Percentiles rank a stretch among this genome's conserved stretches.
Evolutionary conservation across 805 yeast genomes (phyloP).

Genomic region (Candida loeiensis): DNA sequence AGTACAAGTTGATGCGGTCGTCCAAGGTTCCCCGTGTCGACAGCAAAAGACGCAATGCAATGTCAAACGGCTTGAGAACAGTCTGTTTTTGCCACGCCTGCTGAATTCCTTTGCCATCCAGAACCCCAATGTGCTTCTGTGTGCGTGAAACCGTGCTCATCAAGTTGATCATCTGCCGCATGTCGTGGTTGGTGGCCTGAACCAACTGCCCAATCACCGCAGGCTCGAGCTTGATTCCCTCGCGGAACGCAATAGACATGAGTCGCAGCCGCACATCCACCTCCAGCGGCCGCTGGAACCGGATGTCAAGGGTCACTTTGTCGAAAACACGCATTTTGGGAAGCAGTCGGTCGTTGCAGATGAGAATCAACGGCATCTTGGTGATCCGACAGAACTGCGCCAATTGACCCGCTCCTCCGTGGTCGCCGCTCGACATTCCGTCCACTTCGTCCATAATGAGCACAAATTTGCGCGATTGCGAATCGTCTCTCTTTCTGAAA

Average conservation of each 20-base stretch:
- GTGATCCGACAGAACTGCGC: conserved; percentile 84
- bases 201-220: conserved; percentile 79
- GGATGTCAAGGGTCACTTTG: conserved; percentile 69
- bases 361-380: conserved; percentile 83
- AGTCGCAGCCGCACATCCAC: conserved; percentile 76
- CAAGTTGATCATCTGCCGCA: conserved; percentile 88
- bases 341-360: conserved; percentile 86
- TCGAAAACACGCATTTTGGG: conserved; percentile 98
- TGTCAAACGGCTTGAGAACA: conserved; percentile 90
- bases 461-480: conserved; percentile 55
- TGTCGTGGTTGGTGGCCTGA: conserved; percentile 82
- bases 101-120: conserved; percentile 60
- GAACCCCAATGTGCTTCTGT: conserved; percentile 56
- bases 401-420: conserved; percentile 96
- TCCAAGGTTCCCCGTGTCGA: conserved; percentile 55
- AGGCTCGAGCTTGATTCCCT: conserved; percentile 75
- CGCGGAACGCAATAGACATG: conserved; percentile 87
- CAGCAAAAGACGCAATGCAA: conserved; percentile 60
- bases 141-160: conserved; percentile 82
- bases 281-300: conserved; percentile 87
- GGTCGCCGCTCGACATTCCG: conserved; percentile 98
- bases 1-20: conserved; percentile 83
- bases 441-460: conserved; percentile 98
- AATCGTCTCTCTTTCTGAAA: conserved; percentile 42
- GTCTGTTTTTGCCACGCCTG: conserved; percentile 84